A percentile compares a stretch with the other conserved stretches of the same genome.
Conservation (phyloP, 352 stramenopile species). For the Globisporangium viniferum region DNA sequence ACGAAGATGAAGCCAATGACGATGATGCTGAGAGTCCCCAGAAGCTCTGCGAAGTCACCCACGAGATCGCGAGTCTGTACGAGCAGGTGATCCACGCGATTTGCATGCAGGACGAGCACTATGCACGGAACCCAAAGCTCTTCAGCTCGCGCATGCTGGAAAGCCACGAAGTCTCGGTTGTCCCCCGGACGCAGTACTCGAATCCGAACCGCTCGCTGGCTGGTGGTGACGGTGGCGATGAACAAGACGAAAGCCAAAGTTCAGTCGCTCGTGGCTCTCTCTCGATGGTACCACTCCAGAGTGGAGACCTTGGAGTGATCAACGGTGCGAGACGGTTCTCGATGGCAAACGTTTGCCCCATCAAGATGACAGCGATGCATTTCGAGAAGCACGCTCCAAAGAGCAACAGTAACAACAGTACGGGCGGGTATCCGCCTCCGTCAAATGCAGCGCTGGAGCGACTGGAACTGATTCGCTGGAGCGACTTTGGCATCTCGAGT, state of each 20-base stretch:
- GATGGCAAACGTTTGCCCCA: slow-evolving; percentile 15
- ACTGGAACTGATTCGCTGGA: slow-evolving; percentile 26
- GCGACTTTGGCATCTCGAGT: slow-evolving; percentile 43
- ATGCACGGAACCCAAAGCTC: slow-evolving; percentile 54
- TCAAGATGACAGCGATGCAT: slow-evolving; percentile 11
- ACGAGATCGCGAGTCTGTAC: slow-evolving; percentile 17
- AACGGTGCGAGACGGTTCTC: slow-evolving; percentile 43
- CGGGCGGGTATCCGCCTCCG: neutral
- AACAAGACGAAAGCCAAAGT: neutral
- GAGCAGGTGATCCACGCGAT: slow-evolving; percentile 33
- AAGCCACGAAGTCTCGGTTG: slow-evolving; percentile 54
- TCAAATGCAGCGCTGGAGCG: slow-evolving; percentile 28
- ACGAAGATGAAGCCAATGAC: neutral
- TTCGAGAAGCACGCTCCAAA: neutral
- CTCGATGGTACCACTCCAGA: slow-evolving; percentile 5
- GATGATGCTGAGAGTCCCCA: neutral
- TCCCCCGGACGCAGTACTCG: slow-evolving; percentile 12
- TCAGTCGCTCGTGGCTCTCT: neutral
- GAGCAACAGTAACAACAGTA: neutral
- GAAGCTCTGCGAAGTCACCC: neutral
- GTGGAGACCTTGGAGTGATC: slow-evolving; percentile 40
- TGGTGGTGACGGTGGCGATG: neutral
- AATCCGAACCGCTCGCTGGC: neutral
- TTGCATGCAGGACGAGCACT: slow-evolving; percentile 62
- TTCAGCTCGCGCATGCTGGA: slow-evolving; percentile 68